Evolutionary conservation across 805 yeast genomes (phyloP), one percentile per base, ranked within the genome.

Genomic region (Saturnispora bothae): DNA sequence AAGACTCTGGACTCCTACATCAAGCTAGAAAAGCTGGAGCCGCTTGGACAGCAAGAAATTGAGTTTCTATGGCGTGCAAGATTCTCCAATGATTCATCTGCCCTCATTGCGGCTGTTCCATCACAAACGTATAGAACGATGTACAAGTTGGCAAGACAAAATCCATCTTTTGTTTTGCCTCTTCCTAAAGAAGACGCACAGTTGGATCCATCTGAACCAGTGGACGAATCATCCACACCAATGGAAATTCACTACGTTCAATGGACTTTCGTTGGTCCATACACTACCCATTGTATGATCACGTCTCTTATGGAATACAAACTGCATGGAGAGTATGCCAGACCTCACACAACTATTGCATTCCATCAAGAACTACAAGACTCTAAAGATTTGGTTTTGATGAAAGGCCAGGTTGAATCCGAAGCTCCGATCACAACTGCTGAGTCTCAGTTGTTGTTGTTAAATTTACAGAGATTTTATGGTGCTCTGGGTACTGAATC

Each of bases 301-400:
- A 92, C 98, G 2, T 77, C 96, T 0, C 68, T 92, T 46, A 88
- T 92, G 2, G 97, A 92, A 60, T 92, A 76, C 60, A 86, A 89
- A 57, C 68, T 86, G 21, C 96, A 89, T 53, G 75, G 73, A 40
- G 96, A 89, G 54, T 92, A 68, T 59, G 95, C 98, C 8, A 79
- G 84, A 54, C 97, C 98, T 1, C 97, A 92, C 58, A 85, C 96
- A 0, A 83, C 95, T 0, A 65, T 92, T 45, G 74, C 77, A 59
- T 82, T 89, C 66, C 96, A 89, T 61, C 74, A 78, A 31, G 96
- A 92, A 40, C 61, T 89, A 36, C 63, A 61, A 4, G 59, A 66
- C 0, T 66, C 68, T 13, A 78, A 83, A 44, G 76, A 67, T 0
- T 41, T 83, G 1, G 83, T 83, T 0, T 63, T 92, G 47, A 83